Conservation (phyloP, 2,329 filamentous ascomycete species). For the Pyrenophora teres region DNA sequence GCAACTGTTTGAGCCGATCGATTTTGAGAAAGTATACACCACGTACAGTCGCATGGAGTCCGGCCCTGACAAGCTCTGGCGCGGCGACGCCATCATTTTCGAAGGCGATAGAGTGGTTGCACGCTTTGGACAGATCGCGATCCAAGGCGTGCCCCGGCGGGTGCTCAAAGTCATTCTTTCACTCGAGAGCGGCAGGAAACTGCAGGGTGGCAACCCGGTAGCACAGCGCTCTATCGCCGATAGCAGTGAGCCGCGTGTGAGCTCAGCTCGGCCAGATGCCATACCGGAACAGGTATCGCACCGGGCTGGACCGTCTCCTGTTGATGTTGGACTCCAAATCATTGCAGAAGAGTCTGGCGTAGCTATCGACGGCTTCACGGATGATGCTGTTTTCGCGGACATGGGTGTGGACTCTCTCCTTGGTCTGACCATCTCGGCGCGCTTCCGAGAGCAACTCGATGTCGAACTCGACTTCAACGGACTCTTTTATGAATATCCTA, state of each 20-base stretch:
- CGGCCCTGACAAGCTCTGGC: constrained; percentile 5
- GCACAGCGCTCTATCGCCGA: no score
- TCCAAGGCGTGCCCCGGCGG: constrained; percentile 7
- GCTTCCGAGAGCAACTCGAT: constrained; percentile 33
- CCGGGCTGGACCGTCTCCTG: no score
- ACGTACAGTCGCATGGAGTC: constrained; percentile 16
- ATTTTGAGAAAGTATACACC: constrained; percentile 10
- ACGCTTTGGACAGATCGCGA: not conserved
- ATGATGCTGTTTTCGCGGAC: constrained; percentile 31
- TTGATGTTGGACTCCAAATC: constrained; percentile 11
- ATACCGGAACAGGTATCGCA: no score
- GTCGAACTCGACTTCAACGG: constrained; percentile 17
- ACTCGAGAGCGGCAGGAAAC: constrained; percentile 14
- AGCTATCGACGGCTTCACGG: constrained; percentile 29
- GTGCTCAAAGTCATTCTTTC: constrained; percentile 12
- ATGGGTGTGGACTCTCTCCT: constrained; percentile 38
- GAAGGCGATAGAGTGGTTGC: constrained; percentile 15
- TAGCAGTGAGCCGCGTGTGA: no score
- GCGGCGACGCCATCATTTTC: constrained; percentile 16
- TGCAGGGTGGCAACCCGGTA: constrained; percentile 1
- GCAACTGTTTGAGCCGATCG: constrained; percentile 11
- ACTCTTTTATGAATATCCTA: constrained; percentile 61
- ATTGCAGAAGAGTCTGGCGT: constrained; percentile 39
- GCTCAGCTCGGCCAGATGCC: no score
- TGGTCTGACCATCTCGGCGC: constrained; percentile 25